Conservation (phyloP, 2,329 filamentous ascomycete species). For the Capronia americana region DNA sequence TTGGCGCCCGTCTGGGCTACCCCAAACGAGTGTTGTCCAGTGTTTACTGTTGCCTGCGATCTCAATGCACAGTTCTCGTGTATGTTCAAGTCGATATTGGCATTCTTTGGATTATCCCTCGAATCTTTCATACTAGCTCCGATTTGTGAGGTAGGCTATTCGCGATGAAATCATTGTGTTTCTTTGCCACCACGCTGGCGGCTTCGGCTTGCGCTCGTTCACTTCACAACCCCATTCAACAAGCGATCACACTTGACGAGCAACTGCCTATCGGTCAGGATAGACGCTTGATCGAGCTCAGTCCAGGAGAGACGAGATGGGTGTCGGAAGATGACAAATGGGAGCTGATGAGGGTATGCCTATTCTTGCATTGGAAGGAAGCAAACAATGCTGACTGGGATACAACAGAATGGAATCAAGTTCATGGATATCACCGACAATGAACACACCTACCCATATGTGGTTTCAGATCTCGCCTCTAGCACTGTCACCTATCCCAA, state of each 20-base stretch:
- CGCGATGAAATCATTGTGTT: constrained; percentile 46
- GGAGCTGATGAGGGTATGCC: constrained; percentile 77
- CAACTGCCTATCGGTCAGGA: constrained; percentile 45
- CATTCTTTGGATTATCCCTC: neutral
- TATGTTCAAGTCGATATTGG: neutral
- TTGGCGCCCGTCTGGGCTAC: neutral
- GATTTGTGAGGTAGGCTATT: neutral
- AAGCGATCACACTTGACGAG: constrained; percentile 41
- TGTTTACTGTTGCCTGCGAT: constrained; percentile 7
- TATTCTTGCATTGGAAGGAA: constrained; percentile 17
- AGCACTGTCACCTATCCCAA: constrained; percentile 66
- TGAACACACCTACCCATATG: constrained; percentile 64
- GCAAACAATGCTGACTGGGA: constrained; percentile 4
- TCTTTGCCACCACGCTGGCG: constrained; percentile 47
- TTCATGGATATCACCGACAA: constrained; percentile 95
- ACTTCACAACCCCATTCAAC: constrained; percentile 36
- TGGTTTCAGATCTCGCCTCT: constrained; percentile 47
- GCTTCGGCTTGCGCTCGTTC: constrained; percentile 45
- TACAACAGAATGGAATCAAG: constrained; percentile 72
- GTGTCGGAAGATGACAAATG: constrained; percentile 96
- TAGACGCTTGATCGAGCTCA: constrained; percentile 79
- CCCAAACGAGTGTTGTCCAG: neutral
- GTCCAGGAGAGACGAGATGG: constrained; percentile 82
- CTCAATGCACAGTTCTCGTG: neutral
- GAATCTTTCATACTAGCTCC: neutral